Evolutionary conservation across 1,139 yeast species (phyloP), one percentile per base, ranked within the genome.

Genomic region (Debaryomyces nepalensis): DNA sequence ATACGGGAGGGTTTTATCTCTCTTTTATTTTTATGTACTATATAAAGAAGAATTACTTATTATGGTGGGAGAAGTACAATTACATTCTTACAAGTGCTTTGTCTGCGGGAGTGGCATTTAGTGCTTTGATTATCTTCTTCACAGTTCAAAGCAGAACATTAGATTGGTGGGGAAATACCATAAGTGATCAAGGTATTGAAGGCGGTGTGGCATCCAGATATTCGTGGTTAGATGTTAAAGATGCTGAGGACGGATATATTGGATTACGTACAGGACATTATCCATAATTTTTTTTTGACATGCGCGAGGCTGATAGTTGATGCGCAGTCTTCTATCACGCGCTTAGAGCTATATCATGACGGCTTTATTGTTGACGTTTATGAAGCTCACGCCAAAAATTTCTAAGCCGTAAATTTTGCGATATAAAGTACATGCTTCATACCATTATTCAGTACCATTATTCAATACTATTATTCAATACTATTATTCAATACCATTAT

Each of bases 11-110:
- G 16, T 57, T 78, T 39, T 70, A 74, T 45, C 55, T 75, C 21
- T 69, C 80, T 9, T 71, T 63, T 44, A 51, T 67, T 22, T 82
- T 82, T 64, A 82, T 80, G 79, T 69, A 70, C 54, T 64, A 68
- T 56, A 62, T 81, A 51, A 77, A 73, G 50, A 70, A 64, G 50
- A 68, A 77, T 47, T 78, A 74, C 53, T 51, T 68, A 15, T 61
- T 70, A 19, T 78, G 86, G 84, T 82, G 85, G 83, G 82, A 77
- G 47, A 80, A 77, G 58, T 84, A 82, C 61, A 81, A 79, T 53
- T 84, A 82, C 56, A 74, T 84, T 8, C 62, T 82, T 26, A 70
- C 83, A 11, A 72, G 80, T 45, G 86, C 80, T 2, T 59, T 82
- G 34, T 64, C 75, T 5, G 81, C 86, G 2, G 87, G 87, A 16